Percentiles rank a stretch among this genome's conserved stretches.
These are phyloP conservation scores for Penicillium verhagenii DNA, from an alignment of 495 filamentous ascomycete genomes.

Conservation along the genomic window DNA sequence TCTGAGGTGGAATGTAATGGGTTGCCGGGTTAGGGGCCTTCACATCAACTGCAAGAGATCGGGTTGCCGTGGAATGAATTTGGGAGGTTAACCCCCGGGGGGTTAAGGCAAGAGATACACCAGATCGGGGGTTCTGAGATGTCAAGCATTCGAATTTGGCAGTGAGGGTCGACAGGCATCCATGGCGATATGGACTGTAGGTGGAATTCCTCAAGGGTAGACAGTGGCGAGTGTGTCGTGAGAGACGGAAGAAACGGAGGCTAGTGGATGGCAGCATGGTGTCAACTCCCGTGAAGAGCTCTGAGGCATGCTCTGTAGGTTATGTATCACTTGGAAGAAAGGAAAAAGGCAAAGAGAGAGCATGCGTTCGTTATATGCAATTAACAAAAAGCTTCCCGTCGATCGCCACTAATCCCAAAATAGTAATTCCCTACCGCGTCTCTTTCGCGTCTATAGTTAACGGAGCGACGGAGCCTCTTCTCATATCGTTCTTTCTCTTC, in stretches of 20 bases:
- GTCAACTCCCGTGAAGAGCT: too few species aligned
- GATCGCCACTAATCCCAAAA: background rate
- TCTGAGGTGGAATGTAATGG: slow-evolving; percentile 66
- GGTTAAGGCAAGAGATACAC: background rate
- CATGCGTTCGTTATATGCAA: background rate
- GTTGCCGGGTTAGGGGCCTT: slow-evolving; percentile 7
- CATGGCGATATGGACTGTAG: slow-evolving; percentile 1
- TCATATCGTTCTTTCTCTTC: background rate
- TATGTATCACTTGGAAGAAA: background rate
- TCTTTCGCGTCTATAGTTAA: background rate
- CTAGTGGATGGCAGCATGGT: background rate
- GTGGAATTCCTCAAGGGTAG: background rate
- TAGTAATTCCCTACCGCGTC: background rate
- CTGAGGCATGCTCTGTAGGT: too few species aligned
- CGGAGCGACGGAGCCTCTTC: too few species aligned
- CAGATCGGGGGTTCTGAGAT: background rate
- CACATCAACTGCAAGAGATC: background rate
- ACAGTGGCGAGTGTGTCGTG: background rate
- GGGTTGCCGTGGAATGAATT: slow-evolving; percentile 10
- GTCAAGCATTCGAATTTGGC: background rate
- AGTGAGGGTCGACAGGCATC: slow-evolving; percentile 1
- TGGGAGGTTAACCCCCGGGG: background rate
- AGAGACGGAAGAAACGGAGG: background rate
- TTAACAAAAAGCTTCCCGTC: background rate
- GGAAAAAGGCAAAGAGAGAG: background rate